Conservation (phyloP, 2,329 filamentous ascomycete species). For the Penicillium sp. region DNA sequence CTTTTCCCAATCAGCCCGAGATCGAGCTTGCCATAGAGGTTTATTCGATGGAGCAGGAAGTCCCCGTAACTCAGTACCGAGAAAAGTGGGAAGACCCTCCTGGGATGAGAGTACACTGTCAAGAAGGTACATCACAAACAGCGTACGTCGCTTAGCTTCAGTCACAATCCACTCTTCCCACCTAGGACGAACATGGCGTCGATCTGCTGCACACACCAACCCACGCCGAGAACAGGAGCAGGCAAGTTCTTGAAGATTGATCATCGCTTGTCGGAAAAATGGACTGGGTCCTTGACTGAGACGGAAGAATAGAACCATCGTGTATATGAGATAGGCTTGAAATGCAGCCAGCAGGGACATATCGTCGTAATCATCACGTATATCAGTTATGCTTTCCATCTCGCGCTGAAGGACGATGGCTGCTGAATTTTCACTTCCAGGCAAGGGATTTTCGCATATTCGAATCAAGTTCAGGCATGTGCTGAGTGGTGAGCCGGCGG, state of each 20-base stretch:
- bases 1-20: slow-evolving; percentile 41
- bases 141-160: slow-evolving; percentile 50
- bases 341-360: slow-evolving; percentile 42
- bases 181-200: slow-evolving; percentile 35
- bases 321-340: slow-evolving; percentile 51
- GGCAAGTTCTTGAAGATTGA: slow-evolving; percentile 50
- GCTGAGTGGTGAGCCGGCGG: slow-evolving; percentile 33
- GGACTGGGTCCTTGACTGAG: slow-evolving; percentile 25
- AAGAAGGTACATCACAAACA: slow-evolving; percentile 53
- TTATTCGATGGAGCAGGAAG: slow-evolving; percentile 44
- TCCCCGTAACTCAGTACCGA: slow-evolving; percentile 48
- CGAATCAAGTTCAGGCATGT: slow-evolving; percentile 43
- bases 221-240: slow-evolving; percentile 38
- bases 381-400: slow-evolving; percentile 39
- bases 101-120: slow-evolving; percentile 48
- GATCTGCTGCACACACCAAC: slow-evolving; percentile 45
- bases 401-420: slow-evolving; percentile 40
- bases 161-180: slow-evolving; percentile 54
- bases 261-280: slow-evolving; percentile 44
- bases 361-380: slow-evolving; percentile 21
- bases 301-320: slow-evolving; percentile 47
- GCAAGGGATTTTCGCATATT: slow-evolving; percentile 37
- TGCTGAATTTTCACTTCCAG: slow-evolving; percentile 32
- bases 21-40: slow-evolving; percentile 42
- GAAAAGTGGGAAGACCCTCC: slow-evolving; percentile 46